Evolutionary conservation across 108 stramenopile genomes (phyloP).

Genomic region (Licmophora abbreviata): DNA sequence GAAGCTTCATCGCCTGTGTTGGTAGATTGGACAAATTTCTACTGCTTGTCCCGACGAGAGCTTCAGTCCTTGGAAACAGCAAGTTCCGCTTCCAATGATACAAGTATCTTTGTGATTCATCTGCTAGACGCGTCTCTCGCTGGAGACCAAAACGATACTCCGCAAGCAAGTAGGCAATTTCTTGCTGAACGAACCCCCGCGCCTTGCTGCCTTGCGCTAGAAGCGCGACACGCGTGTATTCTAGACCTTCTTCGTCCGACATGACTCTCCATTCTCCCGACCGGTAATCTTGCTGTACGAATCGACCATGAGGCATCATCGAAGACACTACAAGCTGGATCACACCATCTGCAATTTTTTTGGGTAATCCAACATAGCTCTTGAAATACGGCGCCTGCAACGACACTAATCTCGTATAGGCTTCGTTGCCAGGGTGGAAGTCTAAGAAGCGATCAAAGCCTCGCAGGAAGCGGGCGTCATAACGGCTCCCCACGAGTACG

Average conservation of each 20-base stretch:
- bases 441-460: conserved; percentile 38
- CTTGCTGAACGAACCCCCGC: conserved; percentile 8
- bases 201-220: conserved; percentile 4
- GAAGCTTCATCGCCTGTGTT: no score
- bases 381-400: neutral
- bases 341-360: neutral
- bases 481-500: conserved; percentile 38
- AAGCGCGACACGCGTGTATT: conserved; percentile 11
- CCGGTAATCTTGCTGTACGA: conserved; percentile 41
- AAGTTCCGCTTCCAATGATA: neutral
- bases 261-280: conserved; percentile 38
- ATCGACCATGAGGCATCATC: conserved; percentile 8
- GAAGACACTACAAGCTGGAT: neutral
- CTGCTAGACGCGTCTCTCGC: conserved; percentile 13
- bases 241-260: conserved; percentile 10
- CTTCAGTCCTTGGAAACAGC: no score
- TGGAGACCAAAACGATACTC: conserved; percentile 28
- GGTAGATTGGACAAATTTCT: no score
- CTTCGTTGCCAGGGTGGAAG: conserved; percentile 49
- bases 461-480: conserved; percentile 28
- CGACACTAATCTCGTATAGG: conserved; percentile 6
- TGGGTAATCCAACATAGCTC: neutral
- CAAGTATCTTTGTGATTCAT: conserved; percentile 12
- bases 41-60: no score
- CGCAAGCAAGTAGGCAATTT: conserved; percentile 16